These are phyloP conservation scores for Chaetomium cochliodes DNA, from an alignment of 495 filamentous ascomycete species.

Conservation along the genomic window DNA sequence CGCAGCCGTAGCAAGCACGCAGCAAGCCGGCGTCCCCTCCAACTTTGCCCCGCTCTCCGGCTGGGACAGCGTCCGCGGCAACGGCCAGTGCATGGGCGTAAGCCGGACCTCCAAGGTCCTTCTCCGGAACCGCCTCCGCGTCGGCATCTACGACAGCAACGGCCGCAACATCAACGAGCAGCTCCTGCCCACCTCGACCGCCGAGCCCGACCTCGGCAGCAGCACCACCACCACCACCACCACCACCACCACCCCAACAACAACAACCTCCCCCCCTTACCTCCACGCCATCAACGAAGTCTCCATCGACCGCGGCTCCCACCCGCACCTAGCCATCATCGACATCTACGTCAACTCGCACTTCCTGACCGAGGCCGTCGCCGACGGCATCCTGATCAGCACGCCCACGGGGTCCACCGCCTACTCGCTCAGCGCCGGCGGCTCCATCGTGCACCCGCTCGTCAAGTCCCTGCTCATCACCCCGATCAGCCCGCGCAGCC, in stretches of 20 bases:
- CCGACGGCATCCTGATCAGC: constrained; percentile 90
- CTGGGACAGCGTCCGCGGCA: constrained; percentile 75
- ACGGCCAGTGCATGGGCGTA: constrained; percentile 80
- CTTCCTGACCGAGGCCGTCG: constrained; percentile 87
- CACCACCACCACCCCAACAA: not conserved
- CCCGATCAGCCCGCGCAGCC: constrained; percentile 87
- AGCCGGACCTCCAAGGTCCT: constrained; percentile 73
- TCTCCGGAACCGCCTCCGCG: constrained; percentile 79
- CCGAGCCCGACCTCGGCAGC: constrained; percentile 42
- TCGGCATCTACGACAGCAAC: constrained; percentile 68
- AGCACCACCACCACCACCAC: not conserved
- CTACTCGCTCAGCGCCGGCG: constrained; percentile 87
- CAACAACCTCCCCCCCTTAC: constrained; percentile 24
- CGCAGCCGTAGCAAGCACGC: constrained; percentile 29
- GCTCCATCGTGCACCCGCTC: constrained; percentile 92
- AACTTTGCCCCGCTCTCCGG: constrained; percentile 23
- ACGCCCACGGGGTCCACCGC: constrained; percentile 95
- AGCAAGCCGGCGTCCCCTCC: constrained; percentile 6
- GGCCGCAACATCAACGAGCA: constrained; percentile 54
- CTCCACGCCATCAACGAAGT: constrained; percentile 95
- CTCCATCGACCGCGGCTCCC: constrained; percentile 83
- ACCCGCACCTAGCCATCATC: constrained; percentile 86
- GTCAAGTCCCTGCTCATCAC: constrained; percentile 85
- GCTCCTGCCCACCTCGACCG: constrained; percentile 46
- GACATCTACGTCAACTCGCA: constrained; percentile 82